Base-by-base conservation (phyloP, 495 filamentous ascomycete species). In the Cercophora sp. region DNA sequence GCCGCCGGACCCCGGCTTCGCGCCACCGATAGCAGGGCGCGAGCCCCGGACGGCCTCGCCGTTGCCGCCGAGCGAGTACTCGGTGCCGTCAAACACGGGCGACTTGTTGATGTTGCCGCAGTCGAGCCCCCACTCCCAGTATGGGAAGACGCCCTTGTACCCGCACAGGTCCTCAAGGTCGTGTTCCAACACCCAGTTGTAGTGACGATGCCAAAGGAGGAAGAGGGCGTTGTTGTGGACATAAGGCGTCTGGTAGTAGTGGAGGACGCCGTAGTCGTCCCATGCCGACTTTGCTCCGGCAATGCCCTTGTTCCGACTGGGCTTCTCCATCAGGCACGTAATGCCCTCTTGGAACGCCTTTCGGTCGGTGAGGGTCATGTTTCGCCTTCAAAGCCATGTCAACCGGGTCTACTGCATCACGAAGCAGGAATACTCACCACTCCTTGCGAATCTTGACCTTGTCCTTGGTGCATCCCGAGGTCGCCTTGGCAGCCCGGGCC, bases 1-100 rank as follows among this genome's bases (percentile, higher is more conserved):
- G 20, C 71, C 69, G 2, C 71, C 71, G 0, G 63, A 51, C 9
- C 71, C 71, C 1, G 70, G 46, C 1, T 65, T 58, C 25, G 62
- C 61, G 39, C 51, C 46, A 26, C 54, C 39, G 23, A 54, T 51
- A 3, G 57, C 51, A 2, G 54, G 39, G 34, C 55, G 51, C 22
- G 62, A 54, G 45, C 61, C 47, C 31, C 58, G 53, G 3, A 62
- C 45, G 24, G 54, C 56, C 1, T 55, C 67, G 8, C 71, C 71
- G 59, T 88, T 80, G 31, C 83, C 78, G 20, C 77, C 76, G 60
- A 88, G 72, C 0, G 68, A 71, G n/a, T 62, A 63, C 55, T 69
- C 67, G n/a, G 64, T 63, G 11, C 70, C 71, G 59, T 74, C 71
- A 32, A 68, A 74, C 8, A 74, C 16, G 5, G 71, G 69, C 13